Percentiles rank a stretch among this genome's conserved stretches.
Evolutionary conservation across 345 rosid genomes (phyloP).

Genomic region (Hevea brasiliensis): DNA sequence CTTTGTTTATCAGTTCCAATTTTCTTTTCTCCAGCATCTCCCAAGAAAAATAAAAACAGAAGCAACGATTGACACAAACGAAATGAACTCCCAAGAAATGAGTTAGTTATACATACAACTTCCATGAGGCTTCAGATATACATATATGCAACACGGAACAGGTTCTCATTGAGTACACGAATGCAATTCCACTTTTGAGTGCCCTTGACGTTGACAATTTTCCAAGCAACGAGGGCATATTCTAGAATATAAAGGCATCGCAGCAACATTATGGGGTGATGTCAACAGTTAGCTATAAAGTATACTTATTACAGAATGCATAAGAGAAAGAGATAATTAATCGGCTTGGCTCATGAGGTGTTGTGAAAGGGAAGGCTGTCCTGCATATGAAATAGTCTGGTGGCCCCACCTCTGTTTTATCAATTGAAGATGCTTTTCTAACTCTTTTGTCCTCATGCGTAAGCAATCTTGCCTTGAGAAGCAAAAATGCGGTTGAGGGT

Average conservation of each 20-base stretch:
- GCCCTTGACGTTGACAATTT: constrained; percentile 25
- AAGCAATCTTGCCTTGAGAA: constrained; percentile 39
- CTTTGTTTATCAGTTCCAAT: neutral
- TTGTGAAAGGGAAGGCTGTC: neutral
- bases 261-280: constrained; percentile 1
- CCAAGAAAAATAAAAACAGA: neutral
- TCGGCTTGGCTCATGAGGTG: neutral
- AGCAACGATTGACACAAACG: neutral
- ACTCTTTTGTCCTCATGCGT: constrained; percentile 30
- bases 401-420: constrained; percentile 32
- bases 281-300: neutral
- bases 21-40: constrained; percentile 9
- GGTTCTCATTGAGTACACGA: constrained; percentile 63
- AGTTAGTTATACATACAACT: constrained; percentile 4
- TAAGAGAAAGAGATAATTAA: constrained; percentile 13
- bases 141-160: constrained; percentile 18
- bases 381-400: constrained; percentile 23
- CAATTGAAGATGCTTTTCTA: constrained; percentile 22
- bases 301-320: constrained; percentile 18
- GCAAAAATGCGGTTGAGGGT: constrained; percentile 75
- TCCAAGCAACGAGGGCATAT: constrained; percentile 41
- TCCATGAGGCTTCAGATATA: neutral
- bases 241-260: constrained; percentile 21
- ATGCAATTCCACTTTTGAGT: constrained; percentile 27
- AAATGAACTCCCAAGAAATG: constrained; percentile 17